phyloP scores from a whole-genome alignment of 306 rosid genomes.

The Sophora flavescens region DNA sequence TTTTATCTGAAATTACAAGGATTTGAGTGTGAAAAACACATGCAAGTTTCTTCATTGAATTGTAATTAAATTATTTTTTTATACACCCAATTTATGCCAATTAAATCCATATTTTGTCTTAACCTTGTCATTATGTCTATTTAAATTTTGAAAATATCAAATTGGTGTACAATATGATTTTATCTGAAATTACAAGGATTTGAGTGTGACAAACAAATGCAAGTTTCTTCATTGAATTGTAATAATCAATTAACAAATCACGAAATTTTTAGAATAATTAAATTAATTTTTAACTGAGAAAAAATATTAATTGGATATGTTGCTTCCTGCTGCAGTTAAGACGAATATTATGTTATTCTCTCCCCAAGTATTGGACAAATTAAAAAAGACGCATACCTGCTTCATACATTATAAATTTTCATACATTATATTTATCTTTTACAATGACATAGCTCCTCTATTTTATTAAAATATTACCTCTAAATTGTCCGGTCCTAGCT shows the following conservation, averaged over 20 bases:
- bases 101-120: no score
- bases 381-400: slow-evolving; percentile 42
- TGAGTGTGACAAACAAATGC: no score
- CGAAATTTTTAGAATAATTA: neutral
- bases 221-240: neutral
- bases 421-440: slow-evolving; percentile 6
- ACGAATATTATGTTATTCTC: slow-evolving; percentile 28
- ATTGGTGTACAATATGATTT: no score
- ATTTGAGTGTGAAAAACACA: slow-evolving; percentile 3
- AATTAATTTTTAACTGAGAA: neutral
- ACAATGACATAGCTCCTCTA: slow-evolving; percentile 6
- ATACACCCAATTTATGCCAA: no score
- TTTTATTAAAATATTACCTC: slow-evolving; percentile 28
- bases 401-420: slow-evolving; percentile 13
- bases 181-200: no score
- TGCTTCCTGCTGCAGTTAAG: slow-evolving; percentile 24
- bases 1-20: neutral
- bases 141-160: no score
- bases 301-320: neutral
- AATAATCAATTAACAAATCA: neutral
- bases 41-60: no score
- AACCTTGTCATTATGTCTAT: no score
- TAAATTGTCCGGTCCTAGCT: slow-evolving; percentile 41
- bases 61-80: no score
- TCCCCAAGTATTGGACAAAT: slow-evolving; percentile 40